Evolutionary conservation across 805 yeast genomes (phyloP), one percentile per base, ranked within the genome.

Genomic region (Vanderwaltozyma tropicalis): DNA sequence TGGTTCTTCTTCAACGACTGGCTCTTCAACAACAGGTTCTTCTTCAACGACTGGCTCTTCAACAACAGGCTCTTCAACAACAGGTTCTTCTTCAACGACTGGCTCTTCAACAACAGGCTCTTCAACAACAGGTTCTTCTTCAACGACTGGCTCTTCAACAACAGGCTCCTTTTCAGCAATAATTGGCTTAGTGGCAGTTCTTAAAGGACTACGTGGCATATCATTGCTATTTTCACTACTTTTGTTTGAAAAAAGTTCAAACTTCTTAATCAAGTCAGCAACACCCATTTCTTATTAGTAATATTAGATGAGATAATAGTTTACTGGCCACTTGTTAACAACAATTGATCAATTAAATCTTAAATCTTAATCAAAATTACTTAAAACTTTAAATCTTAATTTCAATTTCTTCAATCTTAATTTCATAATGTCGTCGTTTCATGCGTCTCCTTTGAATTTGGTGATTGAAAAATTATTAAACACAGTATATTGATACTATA

Each of bases 181-280:
- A n/a, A n/a, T n/a, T n/a, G n/a, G n/a, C n/a, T n/a, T n/a, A n/a
- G n/a, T 21, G 15, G 5, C 18, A 7, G 29, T n/a, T 16, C 20
- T 22, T 25, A 21, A 18, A 9, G 17, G 26, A 19, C n/a, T 22
- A n/a, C 24, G 18, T 11, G 34, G 31, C 13, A 31, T 10, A 21
- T 21, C 15, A n/a, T n/a, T n/a, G n/a, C n/a, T n/a, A n/a, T n/a
- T 19, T 13, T 38, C 38, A 4, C 32, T 45, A 25, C 40, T 44
- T 17, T 43, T 42, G 27, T 34, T 47, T 6, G 59, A 45, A 18
- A 57, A 45, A 12, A 39, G 53, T 35, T 60, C 64, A 40, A 60
- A 60, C 40, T 57, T 57, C 36, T 59, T 59, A 32, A 60, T 60
- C 40, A 60, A 47, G 39, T 60, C 65, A 31, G 64, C 62, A 28